Conservation (phyloP, 768 basidiomycete species). For the Chalciporus chontae region DNA sequence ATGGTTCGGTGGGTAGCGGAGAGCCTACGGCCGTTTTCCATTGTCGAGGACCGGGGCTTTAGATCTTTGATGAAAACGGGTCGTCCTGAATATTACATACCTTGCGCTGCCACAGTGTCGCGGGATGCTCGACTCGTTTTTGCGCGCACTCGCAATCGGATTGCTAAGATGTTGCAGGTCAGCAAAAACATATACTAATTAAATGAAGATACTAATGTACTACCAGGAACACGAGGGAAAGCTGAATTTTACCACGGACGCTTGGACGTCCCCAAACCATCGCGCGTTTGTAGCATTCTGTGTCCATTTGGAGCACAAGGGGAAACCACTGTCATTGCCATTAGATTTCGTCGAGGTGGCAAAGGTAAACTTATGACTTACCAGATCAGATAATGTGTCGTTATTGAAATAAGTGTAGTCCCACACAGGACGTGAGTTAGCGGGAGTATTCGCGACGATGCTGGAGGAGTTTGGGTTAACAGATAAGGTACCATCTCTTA, state of each 20-base stretch:
- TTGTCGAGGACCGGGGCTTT: slow-evolving; percentile 35
- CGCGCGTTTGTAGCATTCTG: slow-evolving; percentile 29
- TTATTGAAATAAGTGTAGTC: neutral
- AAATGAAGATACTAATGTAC: too few species aligned
- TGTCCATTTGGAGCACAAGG: slow-evolving; percentile 33
- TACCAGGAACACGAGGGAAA: slow-evolving; percentile 28
- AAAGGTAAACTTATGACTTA: neutral
- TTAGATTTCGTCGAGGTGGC: slow-evolving; percentile 24
- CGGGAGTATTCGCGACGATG: slow-evolving; percentile 2
- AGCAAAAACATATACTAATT: too few species aligned
- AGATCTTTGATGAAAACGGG: slow-evolving; percentile 14
- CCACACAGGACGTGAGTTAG: neutral
- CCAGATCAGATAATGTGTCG: neutral
- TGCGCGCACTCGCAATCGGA: slow-evolving; percentile 8
- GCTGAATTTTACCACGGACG: slow-evolving; percentile 34
- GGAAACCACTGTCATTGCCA: slow-evolving; percentile 22
- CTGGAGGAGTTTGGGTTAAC: slow-evolving; percentile 23
- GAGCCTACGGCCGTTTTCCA: slow-evolving; percentile 30
- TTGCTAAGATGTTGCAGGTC: slow-evolving; percentile 30
- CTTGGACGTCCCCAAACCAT: slow-evolving; percentile 39
- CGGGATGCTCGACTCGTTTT: slow-evolving; percentile 32
- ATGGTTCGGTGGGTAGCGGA: slow-evolving; percentile 37
- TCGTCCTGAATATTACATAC: slow-evolving; percentile 28
- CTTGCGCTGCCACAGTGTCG: slow-evolving; percentile 31
- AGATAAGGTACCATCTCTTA: slow-evolving; percentile 2